Evolutionary conservation across 202 grass and related monocot species (phyloP).

Genomic region (Setaria viridis): DNA sequence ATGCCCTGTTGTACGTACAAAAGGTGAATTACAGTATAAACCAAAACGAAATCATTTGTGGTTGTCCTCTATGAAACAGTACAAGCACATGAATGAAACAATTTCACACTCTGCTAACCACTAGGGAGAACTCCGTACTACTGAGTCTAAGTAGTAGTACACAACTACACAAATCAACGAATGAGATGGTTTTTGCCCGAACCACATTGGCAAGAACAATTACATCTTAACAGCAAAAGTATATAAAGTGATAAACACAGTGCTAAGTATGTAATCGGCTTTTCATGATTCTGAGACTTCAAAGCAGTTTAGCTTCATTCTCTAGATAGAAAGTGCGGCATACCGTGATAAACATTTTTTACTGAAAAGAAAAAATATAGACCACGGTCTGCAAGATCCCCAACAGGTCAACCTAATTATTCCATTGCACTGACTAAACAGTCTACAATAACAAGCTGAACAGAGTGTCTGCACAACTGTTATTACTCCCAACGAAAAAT

Average conservation of each 20-base stretch:
- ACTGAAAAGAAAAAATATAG: background rate
- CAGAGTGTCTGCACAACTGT: background rate
- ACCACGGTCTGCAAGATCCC: background rate
- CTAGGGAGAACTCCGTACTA: constrained; percentile 1
- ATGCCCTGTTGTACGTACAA: background rate
- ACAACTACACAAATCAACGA: constrained; percentile 6
- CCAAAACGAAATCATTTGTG: background rate
- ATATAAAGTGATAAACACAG: background rate
- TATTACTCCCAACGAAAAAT: background rate
- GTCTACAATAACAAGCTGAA: background rate
- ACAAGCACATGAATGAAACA: background rate
- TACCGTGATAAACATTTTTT: background rate
- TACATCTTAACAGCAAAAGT: background rate
- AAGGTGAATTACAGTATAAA: background rate
- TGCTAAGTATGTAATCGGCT: background rate
- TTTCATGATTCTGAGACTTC: background rate
- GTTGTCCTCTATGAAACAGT: background rate
- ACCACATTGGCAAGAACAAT: background rate
- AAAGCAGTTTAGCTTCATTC: background rate
- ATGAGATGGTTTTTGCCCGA: background rate
- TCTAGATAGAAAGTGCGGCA: background rate
- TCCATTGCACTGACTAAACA: background rate
- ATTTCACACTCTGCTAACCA: constrained; percentile 8
- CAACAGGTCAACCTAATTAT: background rate
- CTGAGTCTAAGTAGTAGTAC: background rate